Conservation (phyloP, 2,329 filamentous ascomycete species). For the Calonectria pauciramosa region DNA sequence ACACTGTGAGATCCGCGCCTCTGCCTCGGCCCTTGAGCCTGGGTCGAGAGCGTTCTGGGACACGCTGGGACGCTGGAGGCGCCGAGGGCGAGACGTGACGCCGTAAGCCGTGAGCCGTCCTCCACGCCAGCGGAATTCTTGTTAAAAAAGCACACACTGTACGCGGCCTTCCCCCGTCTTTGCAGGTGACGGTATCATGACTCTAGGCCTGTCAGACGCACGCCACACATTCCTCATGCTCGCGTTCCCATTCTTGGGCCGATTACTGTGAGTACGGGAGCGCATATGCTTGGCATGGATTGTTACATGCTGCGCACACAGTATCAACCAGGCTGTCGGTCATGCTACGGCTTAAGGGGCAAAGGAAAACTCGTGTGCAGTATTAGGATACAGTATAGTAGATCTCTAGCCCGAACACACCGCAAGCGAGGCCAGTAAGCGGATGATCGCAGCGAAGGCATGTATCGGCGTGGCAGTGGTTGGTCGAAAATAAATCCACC, state of each 20-base stretch:
- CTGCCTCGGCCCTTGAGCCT: conserved; percentile 4
- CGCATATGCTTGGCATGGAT: conserved; percentile 3
- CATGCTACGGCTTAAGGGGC: background rate
- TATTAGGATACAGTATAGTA: background rate
- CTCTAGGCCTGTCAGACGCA: background rate
- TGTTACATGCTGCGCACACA: background rate
- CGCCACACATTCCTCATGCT: conserved; percentile 24
- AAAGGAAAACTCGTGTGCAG: background rate
- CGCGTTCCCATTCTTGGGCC: conserved; percentile 17
- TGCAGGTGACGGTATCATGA: background rate
- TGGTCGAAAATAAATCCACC: background rate
- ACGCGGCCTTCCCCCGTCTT: background rate
- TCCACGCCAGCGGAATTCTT: background rate
- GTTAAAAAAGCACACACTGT: background rate
- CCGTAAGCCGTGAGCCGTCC: background rate
- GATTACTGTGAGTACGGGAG: background rate
- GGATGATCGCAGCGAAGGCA: background rate
- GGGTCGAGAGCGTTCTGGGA: conserved; percentile 18
- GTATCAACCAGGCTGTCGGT: background rate
- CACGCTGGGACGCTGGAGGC: conserved; percentile 8
- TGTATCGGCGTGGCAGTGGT: conserved; percentile 2
- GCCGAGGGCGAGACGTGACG: background rate
- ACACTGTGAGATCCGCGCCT: conserved; percentile 19
- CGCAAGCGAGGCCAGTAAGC: conserved; percentile 7
- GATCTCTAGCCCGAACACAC: background rate